Evolutionary conservation across 345 rosid genomes (phyloP).

Genomic region (Euphorbia lathyris): DNA sequence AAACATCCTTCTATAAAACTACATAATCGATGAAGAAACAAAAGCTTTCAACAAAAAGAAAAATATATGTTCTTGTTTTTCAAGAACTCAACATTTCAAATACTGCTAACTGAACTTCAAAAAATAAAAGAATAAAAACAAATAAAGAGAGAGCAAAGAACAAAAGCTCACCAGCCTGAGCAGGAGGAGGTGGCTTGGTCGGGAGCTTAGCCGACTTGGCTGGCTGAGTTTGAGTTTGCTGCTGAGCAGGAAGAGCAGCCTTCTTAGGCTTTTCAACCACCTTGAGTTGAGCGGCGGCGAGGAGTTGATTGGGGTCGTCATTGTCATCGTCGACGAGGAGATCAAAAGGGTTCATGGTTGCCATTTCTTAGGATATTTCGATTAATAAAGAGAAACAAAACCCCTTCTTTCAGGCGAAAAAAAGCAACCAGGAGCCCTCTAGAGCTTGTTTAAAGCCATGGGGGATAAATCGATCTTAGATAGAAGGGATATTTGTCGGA

Average conservation of each 20-base stretch:
- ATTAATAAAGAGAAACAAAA: neutral
- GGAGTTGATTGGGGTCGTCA: conserved; percentile 73
- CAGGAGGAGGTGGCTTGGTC: conserved; percentile 70
- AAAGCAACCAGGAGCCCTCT: conserved; percentile 32
- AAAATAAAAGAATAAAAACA: neutral
- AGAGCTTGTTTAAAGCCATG: conserved; percentile 41
- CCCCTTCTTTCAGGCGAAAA: neutral
- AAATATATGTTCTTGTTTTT: neutral
- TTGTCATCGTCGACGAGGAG: conserved; percentile 73
- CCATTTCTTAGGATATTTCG: conserved; percentile 42
- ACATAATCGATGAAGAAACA: too few relatives aligned
- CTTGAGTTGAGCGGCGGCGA: conserved; percentile 47
- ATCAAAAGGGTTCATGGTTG: conserved; percentile 86
- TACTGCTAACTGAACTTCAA: neutral
- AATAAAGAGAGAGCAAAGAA: neutral
- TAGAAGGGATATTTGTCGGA: neutral
- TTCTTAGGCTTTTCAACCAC: conserved; percentile 62
- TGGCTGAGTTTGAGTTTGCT: conserved; percentile 35
- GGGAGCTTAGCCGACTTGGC: conserved; percentile 70
- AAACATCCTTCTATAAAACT: too few relatives aligned
- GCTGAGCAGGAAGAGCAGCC: conserved; percentile 32
- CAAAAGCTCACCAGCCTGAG: conserved; percentile 68
- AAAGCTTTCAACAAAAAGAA: neutral
- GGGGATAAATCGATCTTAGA: conserved; percentile 4
- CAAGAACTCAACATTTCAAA: neutral